Evolutionary conservation across 495 filamentous ascomycete species (phyloP), one percentile per base, ranked within the genome.

Genomic region (Penicillium manginii): DNA sequence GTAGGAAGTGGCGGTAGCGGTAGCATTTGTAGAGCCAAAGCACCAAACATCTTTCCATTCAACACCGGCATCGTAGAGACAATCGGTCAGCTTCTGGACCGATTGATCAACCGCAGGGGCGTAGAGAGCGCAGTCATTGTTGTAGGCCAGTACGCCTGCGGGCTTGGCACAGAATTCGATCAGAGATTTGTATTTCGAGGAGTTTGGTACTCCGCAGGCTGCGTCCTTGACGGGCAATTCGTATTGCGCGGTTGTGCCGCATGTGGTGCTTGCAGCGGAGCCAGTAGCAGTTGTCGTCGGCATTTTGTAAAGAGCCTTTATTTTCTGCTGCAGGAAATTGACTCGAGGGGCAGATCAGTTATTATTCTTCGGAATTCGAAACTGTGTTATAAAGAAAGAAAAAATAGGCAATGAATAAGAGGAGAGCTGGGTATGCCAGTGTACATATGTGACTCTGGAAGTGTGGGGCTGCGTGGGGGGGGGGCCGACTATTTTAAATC

Each of bases 11-110:
- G 37, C 80, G 70, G 75, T 42, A 45, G 59, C 55, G 69, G 78
- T 54, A 32, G 73, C 9, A 69, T 77, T 57, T 18, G 56, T 29
- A 9, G 14, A 32, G 10, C 54, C 57, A 60, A 65, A 61, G 55
- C 71, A 53, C 59, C 70, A 60, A 26, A 71, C 59, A 68, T 73
- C 60, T 60, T 63, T 31, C 72, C 72, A 53, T n/a, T 68, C 15
- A 55, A 74, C 55, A 49, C 67, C 57, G 47, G 71, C 64, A 49
- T 68, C 45, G 47, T 65, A 64, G 15, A 68, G 62, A 50, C 65
- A 65, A 37, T 68, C 53, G 11, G 57, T 65, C n/a, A 68, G 59
- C 12, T 60, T 54, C 35, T 68, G 62, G n/a, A 65, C 50, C 14
- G 65, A 52, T 39, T 66, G 64, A 39, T 58, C 60, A 2, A 66